Evolutionary conservation across 305 asterid species (phyloP), one percentile per base, ranked within the genome.

Genomic region (Fraxinus velutina): DNA sequence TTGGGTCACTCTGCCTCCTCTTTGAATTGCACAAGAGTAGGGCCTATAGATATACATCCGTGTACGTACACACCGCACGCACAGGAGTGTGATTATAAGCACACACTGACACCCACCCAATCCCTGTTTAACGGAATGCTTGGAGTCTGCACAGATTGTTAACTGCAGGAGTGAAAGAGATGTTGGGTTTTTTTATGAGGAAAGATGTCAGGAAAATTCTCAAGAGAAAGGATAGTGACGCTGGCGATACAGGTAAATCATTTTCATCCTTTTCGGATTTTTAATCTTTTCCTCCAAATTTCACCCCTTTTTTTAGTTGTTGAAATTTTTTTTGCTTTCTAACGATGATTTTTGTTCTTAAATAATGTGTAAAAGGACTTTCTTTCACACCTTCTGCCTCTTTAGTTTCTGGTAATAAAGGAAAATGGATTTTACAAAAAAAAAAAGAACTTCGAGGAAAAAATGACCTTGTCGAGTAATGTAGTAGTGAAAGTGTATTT

Each of bases 161-260:
- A 62, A 33, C 79, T 52, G 57, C 84, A 52, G 50, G 17, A 77
- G 55, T 55, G 79, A 76, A 76, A 84, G 79, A 84, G 73, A 93
- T 93, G 98, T 83, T 91, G 85, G 83, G 88, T 1, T 92, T 92
- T 87, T 86, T 93, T 29, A 84, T 85, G 82, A 87, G 90, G 75
- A 96, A 94, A 88, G 90, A 93, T 90, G 93, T 93, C 84, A 89
- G 94, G 36, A 94, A 94, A 85, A 78, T 92, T 76, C 99, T 96
- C 88, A 96, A 94, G 89, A 93, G 98, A 79, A 96, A 96, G 89
- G 99, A 96, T 75, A 96, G 99, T 84, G 98, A 96, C 87, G 99
- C 95, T 76, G 98, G 98, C 1, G 98, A 94, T 84, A 92, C 83
- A 89, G 99, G 99, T 94, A 44, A 29, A 13, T 33, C 52, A 21